A percentile compares a stretch with the other conserved stretches of the same genome.
Conservation (phyloP, 345 rosid species). For the Pelargonium nanum region DNA sequence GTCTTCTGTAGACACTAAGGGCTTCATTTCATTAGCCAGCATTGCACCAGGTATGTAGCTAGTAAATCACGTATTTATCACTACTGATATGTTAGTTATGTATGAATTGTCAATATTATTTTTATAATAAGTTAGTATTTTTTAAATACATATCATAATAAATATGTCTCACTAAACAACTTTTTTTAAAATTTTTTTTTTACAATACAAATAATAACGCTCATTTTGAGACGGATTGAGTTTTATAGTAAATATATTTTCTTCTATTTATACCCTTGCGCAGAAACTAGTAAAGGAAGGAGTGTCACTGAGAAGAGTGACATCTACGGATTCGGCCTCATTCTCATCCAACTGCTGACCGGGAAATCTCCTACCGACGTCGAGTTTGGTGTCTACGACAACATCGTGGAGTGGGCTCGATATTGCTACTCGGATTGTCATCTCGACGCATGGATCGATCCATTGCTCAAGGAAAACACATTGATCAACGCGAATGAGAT, state of each 20-base stretch:
- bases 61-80: not conserved
- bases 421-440: constrained; percentile 67
- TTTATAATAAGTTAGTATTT: not conserved
- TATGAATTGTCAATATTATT: not conserved
- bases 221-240: no score
- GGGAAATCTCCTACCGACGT: constrained; percentile 49
- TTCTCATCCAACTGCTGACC: constrained; percentile 58
- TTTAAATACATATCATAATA: not conserved
- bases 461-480: constrained; percentile 24
- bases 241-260: not conserved
- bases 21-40: constrained; percentile 30
- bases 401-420: constrained; percentile 61
- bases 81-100: not conserved
- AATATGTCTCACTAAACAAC: not conserved
- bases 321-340: constrained; percentile 53
- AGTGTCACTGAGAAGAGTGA: constrained; percentile 50
- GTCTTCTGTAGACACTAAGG: constrained; percentile 23
- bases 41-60: constrained; percentile 68
- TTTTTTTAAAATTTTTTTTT: no score
- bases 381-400: constrained; percentile 43
- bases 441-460: constrained; percentile 59
- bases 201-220: no score
- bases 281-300: constrained; percentile 53
- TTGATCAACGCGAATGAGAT: constrained; percentile 27
- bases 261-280: not conserved